A percentile compares a stretch with the other conserved stretches of the same genome.
These are phyloP conservation scores for Rostrohypoxylon terebratum DNA, from an alignment of 495 filamentous ascomycete genomes.

Conservation along the genomic window DNA sequence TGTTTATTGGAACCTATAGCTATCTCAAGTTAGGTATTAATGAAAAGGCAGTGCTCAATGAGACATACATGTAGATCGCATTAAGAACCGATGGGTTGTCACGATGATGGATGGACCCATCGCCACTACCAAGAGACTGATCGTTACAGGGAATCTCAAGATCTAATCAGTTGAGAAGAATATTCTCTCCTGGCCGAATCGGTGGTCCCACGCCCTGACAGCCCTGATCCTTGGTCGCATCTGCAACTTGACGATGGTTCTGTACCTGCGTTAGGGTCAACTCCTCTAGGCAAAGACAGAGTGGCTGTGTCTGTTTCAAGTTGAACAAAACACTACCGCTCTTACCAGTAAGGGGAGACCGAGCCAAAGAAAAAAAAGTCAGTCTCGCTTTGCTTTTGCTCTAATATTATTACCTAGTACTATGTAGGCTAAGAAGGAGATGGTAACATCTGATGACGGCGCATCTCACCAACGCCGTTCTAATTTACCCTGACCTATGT, in stretches of 20 bases:
- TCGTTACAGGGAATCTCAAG: constrained; percentile 34
- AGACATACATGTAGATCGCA: constrained; percentile 27
- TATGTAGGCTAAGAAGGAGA: constrained; percentile 21
- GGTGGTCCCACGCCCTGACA: constrained; percentile 35
- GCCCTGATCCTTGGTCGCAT: constrained; percentile 28
- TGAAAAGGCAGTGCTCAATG: constrained; percentile 1
- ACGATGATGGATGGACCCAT: constrained; percentile 7
- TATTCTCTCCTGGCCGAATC: constrained; percentile 27
- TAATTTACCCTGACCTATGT: constrained; percentile 9
- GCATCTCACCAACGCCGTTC: constrained; percentile 1
- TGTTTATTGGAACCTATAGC: neutral
- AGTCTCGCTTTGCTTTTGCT: constrained; percentile 39
- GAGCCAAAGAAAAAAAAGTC: constrained; percentile 18
- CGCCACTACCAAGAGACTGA: constrained; percentile 30
- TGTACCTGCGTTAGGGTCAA: constrained; percentile 49
- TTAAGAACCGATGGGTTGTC: constrained; percentile 13
- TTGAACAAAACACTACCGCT: constrained; percentile 39
- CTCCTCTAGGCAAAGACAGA: constrained; percentile 23
- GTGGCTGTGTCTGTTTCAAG: constrained; percentile 50
- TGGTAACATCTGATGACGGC: constrained; percentile 19
- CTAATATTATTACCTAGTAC: no score
- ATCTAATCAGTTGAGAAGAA: constrained; percentile 20
- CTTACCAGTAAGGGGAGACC: constrained; percentile 21
- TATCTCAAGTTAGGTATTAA: neutral
- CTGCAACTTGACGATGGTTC: constrained; percentile 32